Conservation (phyloP, 2,329 filamentous ascomycete genomes). For the Fusarium liriodendri region DNA sequence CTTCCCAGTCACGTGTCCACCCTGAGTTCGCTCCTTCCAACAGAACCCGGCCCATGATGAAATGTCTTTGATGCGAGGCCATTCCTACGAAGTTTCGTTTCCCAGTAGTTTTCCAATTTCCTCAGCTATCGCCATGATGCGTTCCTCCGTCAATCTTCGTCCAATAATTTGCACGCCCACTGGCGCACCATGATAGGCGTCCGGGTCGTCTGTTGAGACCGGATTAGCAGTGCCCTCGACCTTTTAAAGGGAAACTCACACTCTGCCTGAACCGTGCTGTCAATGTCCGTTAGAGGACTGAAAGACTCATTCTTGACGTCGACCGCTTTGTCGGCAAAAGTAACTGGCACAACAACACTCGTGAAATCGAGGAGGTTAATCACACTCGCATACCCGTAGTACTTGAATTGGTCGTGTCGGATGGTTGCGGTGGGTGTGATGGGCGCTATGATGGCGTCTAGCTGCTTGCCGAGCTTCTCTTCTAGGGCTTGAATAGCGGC, state of each 20-base stretch:
- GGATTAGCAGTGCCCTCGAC: background rate
- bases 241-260: slow-evolving; percentile 31
- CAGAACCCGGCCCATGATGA: background rate
- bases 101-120: slow-evolving; percentile 47
- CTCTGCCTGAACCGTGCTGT: slow-evolving; percentile 36
- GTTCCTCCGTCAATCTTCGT: slow-evolving; percentile 40
- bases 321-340: slow-evolving; percentile 52
- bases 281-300: slow-evolving; percentile 34
- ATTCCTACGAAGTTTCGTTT: background rate
- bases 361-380: slow-evolving; percentile 55
- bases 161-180: slow-evolving; percentile 43
- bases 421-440: slow-evolving; percentile 55
- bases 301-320: slow-evolving; percentile 43
- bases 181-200: slow-evolving; percentile 42
- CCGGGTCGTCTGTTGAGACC: slow-evolving; percentile 24
- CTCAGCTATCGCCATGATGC: slow-evolving; percentile 48
- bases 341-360: slow-evolving; percentile 57
- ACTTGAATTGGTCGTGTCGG: slow-evolving; percentile 50
- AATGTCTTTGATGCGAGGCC: background rate
- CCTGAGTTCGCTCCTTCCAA: background rate
- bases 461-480: slow-evolving; percentile 30
- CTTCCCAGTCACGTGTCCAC: background rate
- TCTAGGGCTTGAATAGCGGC: slow-evolving; percentile 31
- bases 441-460: slow-evolving; percentile 55
- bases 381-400: slow-evolving; percentile 51